Base-by-base conservation (phyloP, 768 basidiomycete species). In the Artomyces pyxidatus region DNA sequence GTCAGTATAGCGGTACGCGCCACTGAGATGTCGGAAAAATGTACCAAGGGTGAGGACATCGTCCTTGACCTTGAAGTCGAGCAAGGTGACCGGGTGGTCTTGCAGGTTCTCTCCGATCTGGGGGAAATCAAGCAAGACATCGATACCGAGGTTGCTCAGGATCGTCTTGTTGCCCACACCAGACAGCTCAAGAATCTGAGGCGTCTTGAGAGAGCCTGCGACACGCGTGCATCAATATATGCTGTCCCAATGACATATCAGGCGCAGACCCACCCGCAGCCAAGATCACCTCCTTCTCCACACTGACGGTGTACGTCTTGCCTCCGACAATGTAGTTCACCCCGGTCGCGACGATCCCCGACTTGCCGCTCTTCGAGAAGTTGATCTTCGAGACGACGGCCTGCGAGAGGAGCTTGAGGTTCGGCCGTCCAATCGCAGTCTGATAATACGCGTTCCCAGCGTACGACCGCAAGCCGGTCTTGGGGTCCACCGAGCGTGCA, bases 211-310 rank as follows among this genome's bases (percentile, higher is more conserved):
- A 1, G 71, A 61, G 21, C 72, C 68, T 47, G 58, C 16, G 23
- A 49, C 48, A 37, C 10, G 28, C 11, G 8, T 17, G 17, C 22
- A 42, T n/a, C n/a, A n/a, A n/a, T n/a, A n/a, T n/a, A n/a, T n/a
- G 23, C 11, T 39, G 14, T 12, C 17, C n/a, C n/a, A n/a, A 3
- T 14, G 23, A 26, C 11, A 1, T 11, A 7, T 6, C n/a, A 22
- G 3, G 8, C 8, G 2, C 8, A n/a, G 27, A 32, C 40, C 30
- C 39, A 61, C 61, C 64, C 3, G 61, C 54, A 40, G 60, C 55
- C n/a, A 73, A 49, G 49, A 73, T 67, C 40, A 73, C 68, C 52
- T 74, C 72, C 48, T 66, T 66, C 53, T 58, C 61, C 28, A 68
- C 70, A 30, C 61, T 60, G 14, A 68, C 67, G 12, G 58, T 55